Percentiles rank a stretch among this genome's conserved stretches.
Conservation (phyloP, 2,329 filamentous ascomycete genomes). For the Phyllachora maydis region DNA sequence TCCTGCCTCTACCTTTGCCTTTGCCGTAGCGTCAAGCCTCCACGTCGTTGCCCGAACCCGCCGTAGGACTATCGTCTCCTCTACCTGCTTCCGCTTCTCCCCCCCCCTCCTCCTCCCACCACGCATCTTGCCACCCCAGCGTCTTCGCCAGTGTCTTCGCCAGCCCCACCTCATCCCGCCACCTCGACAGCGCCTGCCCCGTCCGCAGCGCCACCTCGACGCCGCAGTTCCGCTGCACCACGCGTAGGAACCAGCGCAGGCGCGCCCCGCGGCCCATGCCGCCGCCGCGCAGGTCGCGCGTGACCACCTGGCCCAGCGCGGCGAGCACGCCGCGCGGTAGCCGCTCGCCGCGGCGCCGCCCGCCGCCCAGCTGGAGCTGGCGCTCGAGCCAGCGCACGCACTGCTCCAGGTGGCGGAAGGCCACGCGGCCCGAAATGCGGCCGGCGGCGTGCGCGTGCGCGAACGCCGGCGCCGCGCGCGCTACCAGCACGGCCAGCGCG, state of each 20-base stretch:
- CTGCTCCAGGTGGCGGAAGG: constrained; percentile 11
- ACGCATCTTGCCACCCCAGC: not conserved
- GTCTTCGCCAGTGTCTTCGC: constrained; percentile 1
- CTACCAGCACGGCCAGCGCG: constrained; percentile 2
- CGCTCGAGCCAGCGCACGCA: constrained; percentile 11
- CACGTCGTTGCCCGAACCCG: too few relatives aligned
- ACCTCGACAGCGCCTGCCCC: constrained; percentile 7
- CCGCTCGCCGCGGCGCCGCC: too few relatives aligned
- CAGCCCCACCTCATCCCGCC: constrained; percentile 7
- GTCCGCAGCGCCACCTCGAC: constrained; percentile 5
- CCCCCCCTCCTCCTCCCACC: not conserved
- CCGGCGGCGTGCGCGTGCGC: constrained; percentile 5
- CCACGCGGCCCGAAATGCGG: constrained; percentile 6
- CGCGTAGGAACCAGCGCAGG: constrained; percentile 13
- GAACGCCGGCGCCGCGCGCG: constrained; percentile 5
- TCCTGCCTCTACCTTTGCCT: too few relatives aligned
- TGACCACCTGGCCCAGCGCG: constrained; percentile 13
- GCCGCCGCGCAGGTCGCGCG: constrained; percentile 13
- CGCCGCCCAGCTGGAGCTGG: too few relatives aligned
- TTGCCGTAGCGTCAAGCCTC: too few relatives aligned
- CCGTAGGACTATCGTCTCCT: too few relatives aligned
- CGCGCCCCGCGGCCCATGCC: constrained; percentile 13
- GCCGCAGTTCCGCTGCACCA: constrained; percentile 10
- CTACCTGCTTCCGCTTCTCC: too few relatives aligned
- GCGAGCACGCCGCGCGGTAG: constrained; percentile 9